Evolutionary conservation across 108 stramenopile species (phyloP).

Genomic region (Pseudonitzschia pungens): DNA sequence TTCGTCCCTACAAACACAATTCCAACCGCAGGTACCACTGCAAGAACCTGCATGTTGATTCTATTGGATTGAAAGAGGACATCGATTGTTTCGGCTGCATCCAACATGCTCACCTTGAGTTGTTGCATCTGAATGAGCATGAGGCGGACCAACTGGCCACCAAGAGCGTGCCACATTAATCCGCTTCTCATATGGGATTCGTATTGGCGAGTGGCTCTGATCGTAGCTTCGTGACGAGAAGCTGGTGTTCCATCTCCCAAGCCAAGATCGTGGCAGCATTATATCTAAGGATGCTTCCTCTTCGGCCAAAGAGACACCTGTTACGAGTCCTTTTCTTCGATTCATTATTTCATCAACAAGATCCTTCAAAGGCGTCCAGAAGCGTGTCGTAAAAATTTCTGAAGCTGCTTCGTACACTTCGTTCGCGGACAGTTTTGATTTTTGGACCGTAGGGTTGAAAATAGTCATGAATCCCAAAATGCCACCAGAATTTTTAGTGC

Average conservation of each 20-base stretch:
- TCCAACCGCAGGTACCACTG: slow-evolving; percentile 69
- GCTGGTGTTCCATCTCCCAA: slow-evolving; percentile 73
- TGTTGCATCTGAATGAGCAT: slow-evolving; percentile 84
- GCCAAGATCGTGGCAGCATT: slow-evolving; percentile 75
- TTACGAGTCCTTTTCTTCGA: slow-evolving; percentile 46
- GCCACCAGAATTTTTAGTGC: slow-evolving; percentile 49
- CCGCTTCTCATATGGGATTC: slow-evolving; percentile 62
- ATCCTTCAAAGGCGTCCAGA: slow-evolving; percentile 70
- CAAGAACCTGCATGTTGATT: slow-evolving; percentile 74
- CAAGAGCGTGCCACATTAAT: slow-evolving; percentile 52
- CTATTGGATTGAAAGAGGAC: slow-evolving; percentile 69
- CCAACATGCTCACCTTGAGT: slow-evolving; percentile 73
- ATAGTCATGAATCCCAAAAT: slow-evolving; percentile 46
- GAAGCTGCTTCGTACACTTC: slow-evolving; percentile 32
- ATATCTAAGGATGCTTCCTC: slow-evolving; percentile 72
- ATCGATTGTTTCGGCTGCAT: slow-evolving; percentile 76
- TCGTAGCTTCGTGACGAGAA: slow-evolving; percentile 51
- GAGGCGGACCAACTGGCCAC: slow-evolving; percentile 60
- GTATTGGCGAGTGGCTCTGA: slow-evolving; percentile 60
- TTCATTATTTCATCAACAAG: slow-evolving; percentile 62
- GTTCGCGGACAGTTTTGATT: slow-evolving; percentile 30
- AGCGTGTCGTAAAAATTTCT: slow-evolving; percentile 62
- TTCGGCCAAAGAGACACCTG: slow-evolving; percentile 51
- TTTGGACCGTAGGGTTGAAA: slow-evolving; percentile 55
- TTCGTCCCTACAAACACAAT: slow-evolving; percentile 61